These are phyloP conservation scores for Colletotrichum brevisporum DNA, from an alignment of 2,329 filamentous ascomycete species.

Conservation along the genomic window DNA sequence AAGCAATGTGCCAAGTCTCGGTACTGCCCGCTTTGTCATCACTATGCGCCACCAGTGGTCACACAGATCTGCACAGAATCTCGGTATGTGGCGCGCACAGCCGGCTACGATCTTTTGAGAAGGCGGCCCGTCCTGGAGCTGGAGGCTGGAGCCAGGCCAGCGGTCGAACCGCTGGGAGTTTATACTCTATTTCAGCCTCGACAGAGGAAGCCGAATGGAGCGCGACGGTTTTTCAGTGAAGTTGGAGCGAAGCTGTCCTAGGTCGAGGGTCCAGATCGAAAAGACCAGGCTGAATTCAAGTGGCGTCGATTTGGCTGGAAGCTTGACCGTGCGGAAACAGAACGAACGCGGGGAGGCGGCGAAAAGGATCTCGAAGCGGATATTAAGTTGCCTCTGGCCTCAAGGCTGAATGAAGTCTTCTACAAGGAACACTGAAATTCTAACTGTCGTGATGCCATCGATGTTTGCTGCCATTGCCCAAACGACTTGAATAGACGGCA, in stretches of 20 bases:
- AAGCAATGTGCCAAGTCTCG: conserved; percentile 29
- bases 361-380: conserved; percentile 43
- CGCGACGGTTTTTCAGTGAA: conserved; percentile 13
- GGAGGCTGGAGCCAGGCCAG: conserved; percentile 26
- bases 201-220: conserved; percentile 44
- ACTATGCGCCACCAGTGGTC: conserved; percentile 41
- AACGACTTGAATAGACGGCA: background rate
- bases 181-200: conserved; percentile 46
- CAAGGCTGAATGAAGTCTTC: background rate
- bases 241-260: conserved; percentile 17
- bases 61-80: conserved; percentile 46
- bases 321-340: conserved; percentile 42
- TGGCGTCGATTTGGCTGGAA: conserved; percentile 48
- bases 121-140: conserved; percentile 11
- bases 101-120: conserved; percentile 46
- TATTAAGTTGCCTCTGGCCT: conserved; percentile 42
- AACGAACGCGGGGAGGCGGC: conserved; percentile 33
- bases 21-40: conserved; percentile 44
- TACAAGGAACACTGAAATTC: background rate
- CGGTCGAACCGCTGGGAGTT: conserved; percentile 48
- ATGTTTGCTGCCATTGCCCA: background rate
- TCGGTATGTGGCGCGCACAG: conserved; percentile 44
- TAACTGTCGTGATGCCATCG: background rate
- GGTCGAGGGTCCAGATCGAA: conserved; percentile 44
- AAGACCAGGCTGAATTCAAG: conserved; percentile 47